Evolutionary conservation across 345 rosid genomes (phyloP).

Genomic region (Syzygium jambos): DNA sequence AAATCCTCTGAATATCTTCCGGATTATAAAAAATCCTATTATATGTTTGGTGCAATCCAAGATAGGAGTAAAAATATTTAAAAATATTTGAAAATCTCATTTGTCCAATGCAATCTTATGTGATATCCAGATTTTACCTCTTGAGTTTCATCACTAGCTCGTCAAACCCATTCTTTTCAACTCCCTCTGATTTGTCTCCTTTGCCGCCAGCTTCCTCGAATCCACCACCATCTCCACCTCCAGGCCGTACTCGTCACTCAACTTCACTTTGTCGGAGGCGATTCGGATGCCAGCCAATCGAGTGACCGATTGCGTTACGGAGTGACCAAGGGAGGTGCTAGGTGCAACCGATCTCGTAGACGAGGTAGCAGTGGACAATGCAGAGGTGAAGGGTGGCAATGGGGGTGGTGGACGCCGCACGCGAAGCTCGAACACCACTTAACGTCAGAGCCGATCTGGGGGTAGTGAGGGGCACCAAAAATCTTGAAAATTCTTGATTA

Average conservation of each 20-base stretch:
- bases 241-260: not conserved
- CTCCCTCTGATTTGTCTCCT: not conserved
- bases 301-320: not conserved
- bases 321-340: too few species aligned
- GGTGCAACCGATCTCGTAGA: too few species aligned
- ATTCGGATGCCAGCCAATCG: not conserved
- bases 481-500: too few species aligned
- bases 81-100: not conserved
- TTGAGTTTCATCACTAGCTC: not conserved
- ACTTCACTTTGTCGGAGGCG: not conserved
- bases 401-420: too few species aligned
- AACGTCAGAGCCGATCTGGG: too few species aligned
- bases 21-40: not conserved
- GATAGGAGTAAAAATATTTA: not conserved
- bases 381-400: too few species aligned
- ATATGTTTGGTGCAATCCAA: not conserved
- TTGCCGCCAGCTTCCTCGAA: not conserved
- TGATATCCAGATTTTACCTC: not conserved
- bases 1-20: not conserved
- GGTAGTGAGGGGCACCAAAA: too few species aligned
- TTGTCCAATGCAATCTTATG: not conserved
- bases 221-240: too few species aligned
- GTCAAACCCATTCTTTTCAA: not conserved
- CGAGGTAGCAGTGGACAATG: too few species aligned
- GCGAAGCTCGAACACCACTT: too few species aligned